Evolutionary conservation across 1,139 yeast species (phyloP).

Genomic region (Nakaseomyces sp.): DNA sequence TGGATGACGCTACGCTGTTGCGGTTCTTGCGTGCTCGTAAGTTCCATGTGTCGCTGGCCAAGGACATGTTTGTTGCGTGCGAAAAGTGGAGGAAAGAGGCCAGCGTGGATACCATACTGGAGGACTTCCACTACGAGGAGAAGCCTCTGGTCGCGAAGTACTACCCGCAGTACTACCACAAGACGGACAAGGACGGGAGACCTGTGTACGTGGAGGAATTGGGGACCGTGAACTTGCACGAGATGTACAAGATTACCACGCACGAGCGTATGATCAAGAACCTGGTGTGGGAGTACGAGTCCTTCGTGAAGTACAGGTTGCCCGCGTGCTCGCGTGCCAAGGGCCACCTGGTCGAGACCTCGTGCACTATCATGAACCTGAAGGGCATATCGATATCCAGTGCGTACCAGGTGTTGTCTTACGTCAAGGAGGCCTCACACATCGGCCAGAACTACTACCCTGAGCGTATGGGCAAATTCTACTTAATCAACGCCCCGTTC

Average conservation of each 20-base stretch:
- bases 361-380: conserved; percentile 87
- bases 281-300: conserved; percentile 93
- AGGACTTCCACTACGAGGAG: conserved; percentile 79
- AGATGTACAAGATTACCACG: conserved; percentile 85
- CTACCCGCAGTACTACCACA: conserved; percentile 94
- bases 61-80: conserved; percentile 72
- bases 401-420: conserved; percentile 74
- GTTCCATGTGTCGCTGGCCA: conserved; percentile 70
- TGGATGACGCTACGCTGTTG: conserved; percentile 76
- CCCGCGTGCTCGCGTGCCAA: conserved; percentile 86
- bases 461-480: conserved; percentile 95
- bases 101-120: conserved; percentile 75
- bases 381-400: conserved; percentile 81
- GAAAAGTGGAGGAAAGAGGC: conserved; percentile 83
- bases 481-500: conserved; percentile 88
- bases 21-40: conserved; percentile 90
- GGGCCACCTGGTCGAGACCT: conserved; percentile 75
- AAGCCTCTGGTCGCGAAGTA: conserved; percentile 76
- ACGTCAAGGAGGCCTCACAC: conserved; percentile 81
- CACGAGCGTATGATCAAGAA: conserved; percentile 92
- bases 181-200: conserved; percentile 90
- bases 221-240: conserved; percentile 75
- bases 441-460: conserved; percentile 96
- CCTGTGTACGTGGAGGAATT: conserved; percentile 89
- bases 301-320: conserved; percentile 67